Conservation (phyloP, 371 early-diverging fungal species). For the Chytridium lagenaria region DNA sequence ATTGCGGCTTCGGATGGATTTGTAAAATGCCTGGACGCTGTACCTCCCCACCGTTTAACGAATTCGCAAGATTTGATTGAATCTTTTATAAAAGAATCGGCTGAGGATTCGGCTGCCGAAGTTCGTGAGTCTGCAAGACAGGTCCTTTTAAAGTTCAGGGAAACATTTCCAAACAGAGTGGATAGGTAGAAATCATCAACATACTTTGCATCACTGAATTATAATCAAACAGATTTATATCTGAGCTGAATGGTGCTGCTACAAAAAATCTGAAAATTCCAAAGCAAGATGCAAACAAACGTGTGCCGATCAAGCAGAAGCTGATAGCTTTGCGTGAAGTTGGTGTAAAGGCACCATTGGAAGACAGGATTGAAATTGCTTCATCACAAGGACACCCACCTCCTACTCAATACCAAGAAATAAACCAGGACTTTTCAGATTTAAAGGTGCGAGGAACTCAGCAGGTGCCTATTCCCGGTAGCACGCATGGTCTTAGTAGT, state of each 20-base stretch:
- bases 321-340: neutral
- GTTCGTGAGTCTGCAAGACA: constrained; percentile 41
- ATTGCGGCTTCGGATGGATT: constrained; percentile 39
- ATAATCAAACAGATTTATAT: constrained; percentile 36
- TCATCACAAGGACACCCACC: too few species aligned
- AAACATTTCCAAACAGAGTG: constrained; percentile 33
- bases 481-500: neutral
- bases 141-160: constrained; percentile 40
- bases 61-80: constrained; percentile 35
- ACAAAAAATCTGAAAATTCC: constrained; percentile 37
- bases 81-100: constrained; percentile 25
- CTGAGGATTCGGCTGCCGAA: constrained; percentile 39
- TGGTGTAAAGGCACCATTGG: neutral
- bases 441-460: neutral
- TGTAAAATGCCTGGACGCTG: constrained; percentile 19
- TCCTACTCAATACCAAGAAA: neutral
- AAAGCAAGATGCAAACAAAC: neutral
- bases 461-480: neutral
- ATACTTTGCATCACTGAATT: too few species aligned
- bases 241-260: constrained; percentile 26
- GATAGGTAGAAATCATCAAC: too few species aligned
- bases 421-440: neutral
- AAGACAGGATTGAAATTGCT: neutral
- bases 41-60: neutral
- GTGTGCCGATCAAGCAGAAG: neutral